Evolutionary conservation across 345 rosid genomes (phyloP).

Genomic region (Erysimum cheiranthoides): DNA sequence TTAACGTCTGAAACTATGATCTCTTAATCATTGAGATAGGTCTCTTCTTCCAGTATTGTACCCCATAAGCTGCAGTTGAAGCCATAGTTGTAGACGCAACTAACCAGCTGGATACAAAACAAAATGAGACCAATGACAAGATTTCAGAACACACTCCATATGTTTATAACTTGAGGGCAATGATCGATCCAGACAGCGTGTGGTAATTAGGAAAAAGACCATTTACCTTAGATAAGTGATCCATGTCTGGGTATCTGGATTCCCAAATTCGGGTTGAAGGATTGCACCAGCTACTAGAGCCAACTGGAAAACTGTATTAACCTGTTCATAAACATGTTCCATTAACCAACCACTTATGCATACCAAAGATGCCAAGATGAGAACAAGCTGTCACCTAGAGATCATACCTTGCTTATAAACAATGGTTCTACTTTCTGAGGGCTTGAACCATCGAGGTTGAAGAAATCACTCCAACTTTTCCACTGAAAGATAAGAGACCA

Average conservation of each 20-base stretch:
- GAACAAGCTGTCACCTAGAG: background rate
- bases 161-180: background rate
- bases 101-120: constrained; percentile 64
- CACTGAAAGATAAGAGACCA: constrained; percentile 55
- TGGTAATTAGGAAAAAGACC: background rate
- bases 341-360: background rate
- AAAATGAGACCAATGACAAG: constrained; percentile 4
- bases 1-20: constrained; percentile 37
- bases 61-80: constrained; percentile 85
- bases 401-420: constrained; percentile 82
- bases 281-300: constrained; percentile 84
- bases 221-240: constrained; percentile 80
- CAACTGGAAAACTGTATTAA: constrained; percentile 92
- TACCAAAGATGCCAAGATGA: background rate
- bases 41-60: constrained; percentile 62
- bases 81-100: constrained; percentile 81
- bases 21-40: constrained; percentile 51
- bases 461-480: constrained; percentile 76
- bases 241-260: constrained; percentile 62
- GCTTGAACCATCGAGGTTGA: constrained; percentile 76
- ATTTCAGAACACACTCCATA: constrained; percentile 16
- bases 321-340: constrained; percentile 51
- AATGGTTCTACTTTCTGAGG: constrained; percentile 86
- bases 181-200: background rate
- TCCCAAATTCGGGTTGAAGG: constrained; percentile 91